These are phyloP conservation scores for Candida silvatica DNA, from an alignment of 805 yeast genomes.

Conservation along the genomic window DNA sequence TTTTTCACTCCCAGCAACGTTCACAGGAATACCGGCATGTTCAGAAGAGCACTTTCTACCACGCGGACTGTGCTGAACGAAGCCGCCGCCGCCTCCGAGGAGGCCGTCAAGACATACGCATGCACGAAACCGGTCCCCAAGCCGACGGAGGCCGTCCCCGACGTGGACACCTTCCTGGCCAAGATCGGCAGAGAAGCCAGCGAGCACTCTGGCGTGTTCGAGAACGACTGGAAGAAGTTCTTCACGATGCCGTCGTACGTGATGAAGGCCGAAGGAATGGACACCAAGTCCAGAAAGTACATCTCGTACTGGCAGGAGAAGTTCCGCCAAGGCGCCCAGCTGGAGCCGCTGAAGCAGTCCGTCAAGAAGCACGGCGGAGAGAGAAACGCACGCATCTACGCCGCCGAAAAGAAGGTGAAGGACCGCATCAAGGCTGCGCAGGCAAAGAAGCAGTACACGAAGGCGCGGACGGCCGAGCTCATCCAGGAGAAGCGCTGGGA, in stretches of 20 bases:
- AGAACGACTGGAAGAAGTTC: constrained; percentile 59
- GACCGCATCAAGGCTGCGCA: constrained; percentile 34
- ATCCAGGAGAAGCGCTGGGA: constrained; percentile 14
- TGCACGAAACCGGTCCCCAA: constrained; percentile 32
- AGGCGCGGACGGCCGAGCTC: constrained; percentile 8
- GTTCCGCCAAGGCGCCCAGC: constrained; percentile 43
- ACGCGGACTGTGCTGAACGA: too few species aligned
- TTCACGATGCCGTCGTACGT: constrained; percentile 44
- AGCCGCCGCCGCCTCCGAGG: too few species aligned
- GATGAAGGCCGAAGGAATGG: constrained; percentile 73
- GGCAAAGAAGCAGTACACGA: constrained; percentile 19
- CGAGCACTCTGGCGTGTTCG: constrained; percentile 64
- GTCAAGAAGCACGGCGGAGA: constrained; percentile 83
- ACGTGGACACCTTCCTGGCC: constrained; percentile 63
- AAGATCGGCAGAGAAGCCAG: constrained; percentile 68
- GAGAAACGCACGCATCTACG: constrained; percentile 59
- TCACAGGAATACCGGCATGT: too few species aligned
- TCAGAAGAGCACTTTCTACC: too few species aligned
- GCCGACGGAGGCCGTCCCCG: constrained; percentile 52
- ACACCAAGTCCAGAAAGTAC: constrained; percentile 62
- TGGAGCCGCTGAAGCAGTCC: constrained; percentile 51
- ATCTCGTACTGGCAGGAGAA: constrained; percentile 66
- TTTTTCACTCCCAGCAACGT: too few species aligned
- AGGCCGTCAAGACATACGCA: too few species aligned
- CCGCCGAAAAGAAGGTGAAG: constrained; percentile 52